These are phyloP conservation scores for Musa troglodytarum DNA, from an alignment of 176 grass and related monocot genomes.

Conservation along the genomic window DNA sequence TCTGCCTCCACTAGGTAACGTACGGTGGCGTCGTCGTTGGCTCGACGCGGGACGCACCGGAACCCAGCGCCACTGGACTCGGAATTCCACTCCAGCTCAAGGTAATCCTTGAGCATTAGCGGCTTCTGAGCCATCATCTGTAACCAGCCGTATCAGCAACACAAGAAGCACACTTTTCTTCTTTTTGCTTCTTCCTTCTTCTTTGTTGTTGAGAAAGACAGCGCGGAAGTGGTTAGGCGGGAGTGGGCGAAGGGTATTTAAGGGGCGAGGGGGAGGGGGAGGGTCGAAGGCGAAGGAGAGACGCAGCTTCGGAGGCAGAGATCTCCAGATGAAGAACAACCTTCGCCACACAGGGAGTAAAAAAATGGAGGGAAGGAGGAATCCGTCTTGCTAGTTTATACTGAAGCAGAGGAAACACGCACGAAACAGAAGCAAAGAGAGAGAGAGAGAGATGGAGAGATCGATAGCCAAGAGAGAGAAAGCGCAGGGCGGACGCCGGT, in stretches of 20 bases:
- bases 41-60: constrained; percentile 58
- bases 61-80: constrained; percentile 44
- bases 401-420: too few species aligned
- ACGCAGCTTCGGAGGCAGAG: constrained; percentile 21
- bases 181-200: too few species aligned
- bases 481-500: not conserved
- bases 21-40: constrained; percentile 3
- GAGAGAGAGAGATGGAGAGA: not conserved
- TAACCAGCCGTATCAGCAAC: too few species aligned
- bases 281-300: constrained; percentile 12
- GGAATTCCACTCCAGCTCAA: constrained; percentile 59
- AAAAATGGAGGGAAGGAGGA: not conserved
- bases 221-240: not conserved
- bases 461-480: not conserved
- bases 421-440: too few species aligned
- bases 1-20: constrained; percentile 27
- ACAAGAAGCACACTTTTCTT: not conserved
- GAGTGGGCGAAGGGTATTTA: not conserved
- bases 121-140: constrained; percentile 27
- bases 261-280: not conserved
- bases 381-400: not conserved
- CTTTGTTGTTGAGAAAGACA: not conserved
- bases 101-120: constrained; percentile 76
- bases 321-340: constrained; percentile 9
- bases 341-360: not conserved